phyloP scores from a whole-genome alignment of 2,329 filamentous ascomycete species.

The Cladophialophora immunda region DNA sequence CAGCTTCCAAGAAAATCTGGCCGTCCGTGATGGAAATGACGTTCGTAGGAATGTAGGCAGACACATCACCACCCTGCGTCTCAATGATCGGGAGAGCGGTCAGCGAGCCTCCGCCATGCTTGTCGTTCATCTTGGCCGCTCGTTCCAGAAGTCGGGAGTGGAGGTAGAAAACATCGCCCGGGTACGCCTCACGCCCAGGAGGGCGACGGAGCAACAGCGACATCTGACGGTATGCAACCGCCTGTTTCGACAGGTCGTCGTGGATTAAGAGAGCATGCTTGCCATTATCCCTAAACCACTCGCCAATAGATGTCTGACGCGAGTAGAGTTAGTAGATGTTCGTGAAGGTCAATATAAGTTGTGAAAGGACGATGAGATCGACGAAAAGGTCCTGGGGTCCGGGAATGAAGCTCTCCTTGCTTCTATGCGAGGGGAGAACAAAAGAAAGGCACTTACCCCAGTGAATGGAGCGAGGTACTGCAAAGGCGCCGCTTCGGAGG shows the following conservation, averaged over 20 bases:
- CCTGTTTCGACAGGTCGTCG: conserved; percentile 93
- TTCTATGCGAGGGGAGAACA: not conserved
- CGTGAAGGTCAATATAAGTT: not conserved
- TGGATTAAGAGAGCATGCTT: conserved; percentile 90
- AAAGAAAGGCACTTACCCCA: conserved; percentile 52
- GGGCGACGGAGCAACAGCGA: conserved; percentile 96
- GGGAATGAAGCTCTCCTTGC: not conserved
- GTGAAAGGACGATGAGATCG: not conserved
- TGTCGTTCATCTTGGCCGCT: conserved; percentile 98
- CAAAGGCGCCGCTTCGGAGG: conserved; percentile 93
- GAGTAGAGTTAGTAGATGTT: conserved; percentile 7
- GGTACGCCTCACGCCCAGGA: conserved; percentile 98
- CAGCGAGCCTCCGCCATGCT: conserved; percentile 92
- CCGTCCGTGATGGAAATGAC: conserved; percentile 99
- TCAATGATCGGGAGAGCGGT: conserved; percentile 98
- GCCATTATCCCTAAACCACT: conserved; percentile 83
- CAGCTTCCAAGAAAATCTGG: conserved; percentile 99
- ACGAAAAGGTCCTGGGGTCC: not conserved
- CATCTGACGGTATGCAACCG: conserved; percentile 98
- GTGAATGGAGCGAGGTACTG: conserved; percentile 97
- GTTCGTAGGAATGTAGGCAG: conserved; percentile 99
- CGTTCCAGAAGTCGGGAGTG: conserved; percentile 99
- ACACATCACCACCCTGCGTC: conserved; percentile 99
- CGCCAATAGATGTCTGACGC: conserved; percentile 60
- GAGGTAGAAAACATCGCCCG: conserved; percentile 98